Base-by-base conservation (phyloP, 768 basidiomycete species). In the Tulasnella sp. region DNA sequence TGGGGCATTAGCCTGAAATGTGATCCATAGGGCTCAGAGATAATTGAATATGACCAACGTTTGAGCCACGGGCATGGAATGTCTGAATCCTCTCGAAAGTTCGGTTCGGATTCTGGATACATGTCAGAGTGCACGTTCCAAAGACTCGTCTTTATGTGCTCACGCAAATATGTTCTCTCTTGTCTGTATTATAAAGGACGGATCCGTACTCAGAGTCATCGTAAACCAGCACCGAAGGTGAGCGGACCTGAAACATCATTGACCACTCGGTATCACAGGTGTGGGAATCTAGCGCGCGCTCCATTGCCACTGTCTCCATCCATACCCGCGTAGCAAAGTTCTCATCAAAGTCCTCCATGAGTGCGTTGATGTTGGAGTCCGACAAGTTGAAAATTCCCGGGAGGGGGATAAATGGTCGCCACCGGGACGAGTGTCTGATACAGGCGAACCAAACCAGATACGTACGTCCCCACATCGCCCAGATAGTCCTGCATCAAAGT, bases 241-340 rank as follows among this genome's bases (percentile, higher is more conserved):
- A 8, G 9, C 51, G 3, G 24, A 53, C 60, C 34, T 56, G 60
- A 30, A 45, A 61, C 30, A 61, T 54, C n/a, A 53, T 61, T 15
- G 31, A 29, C 44, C 48, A 30, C 31, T 61, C 60, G n/a, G 53
- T 53, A 46, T 46, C 54, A 48, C 60, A 61, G 7, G 34, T 44
- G 27, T 61, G 60, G 15, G 48, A 24, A 24, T 61, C 30, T 44
- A 61, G 30, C 7, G 53, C 53, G 0, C 55, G 53, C 30, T 61
- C 60, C 15, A 61, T 54, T 1, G 43, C 60, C 24, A 56, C 15
- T 5, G 60, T 56, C 38, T 61, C 60, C 53, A 61, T 41, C 53
- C 53, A 61, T 9, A 53, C 49, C 25, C 60, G 42, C 34, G 46
- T 49, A 4, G 60, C 60, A 30, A 55, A 61, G 24, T 61, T 44